These are phyloP conservation scores for Globisporangium middletonii DNA, from an alignment of 352 stramenopile species.

Conservation along the genomic window DNA sequence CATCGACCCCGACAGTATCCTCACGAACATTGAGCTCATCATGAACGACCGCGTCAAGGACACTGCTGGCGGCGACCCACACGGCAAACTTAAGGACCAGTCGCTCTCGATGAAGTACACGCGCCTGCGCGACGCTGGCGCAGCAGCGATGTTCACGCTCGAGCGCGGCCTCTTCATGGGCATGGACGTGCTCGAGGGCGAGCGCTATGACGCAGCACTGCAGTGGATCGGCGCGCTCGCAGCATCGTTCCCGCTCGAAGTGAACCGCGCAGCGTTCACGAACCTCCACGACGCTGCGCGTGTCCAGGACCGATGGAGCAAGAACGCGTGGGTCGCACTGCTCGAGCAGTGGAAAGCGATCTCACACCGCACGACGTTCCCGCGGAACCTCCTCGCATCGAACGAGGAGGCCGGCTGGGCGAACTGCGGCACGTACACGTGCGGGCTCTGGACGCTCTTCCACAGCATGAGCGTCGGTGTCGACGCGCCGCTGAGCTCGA, in stretches of 20 bases:
- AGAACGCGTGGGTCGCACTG: constrained; percentile 48
- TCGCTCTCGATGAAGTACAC: constrained; percentile 61
- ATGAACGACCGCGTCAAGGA: constrained; percentile 27
- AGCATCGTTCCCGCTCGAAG: constrained; percentile 54
- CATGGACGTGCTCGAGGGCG: constrained; percentile 44
- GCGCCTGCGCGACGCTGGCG: constrained; percentile 59
- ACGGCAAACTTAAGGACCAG: constrained; percentile 29
- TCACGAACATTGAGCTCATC: constrained; percentile 41
- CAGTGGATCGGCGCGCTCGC: constrained; percentile 60
- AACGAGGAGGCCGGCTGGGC: constrained; percentile 42
- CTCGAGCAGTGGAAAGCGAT: constrained; percentile 60
- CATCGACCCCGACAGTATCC: constrained; percentile 40
- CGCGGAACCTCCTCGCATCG: constrained; percentile 48
- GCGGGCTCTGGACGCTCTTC: constrained; percentile 78
- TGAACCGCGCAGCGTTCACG: constrained; percentile 48
- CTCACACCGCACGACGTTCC: constrained; percentile 42
- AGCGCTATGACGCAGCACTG: constrained; percentile 55
- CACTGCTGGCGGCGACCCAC: constrained; percentile 11
- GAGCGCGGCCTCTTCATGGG: constrained; percentile 75
- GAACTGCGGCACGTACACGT: constrained; percentile 75
- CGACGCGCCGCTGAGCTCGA: constrained; percentile 13
- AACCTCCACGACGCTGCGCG: constrained; percentile 32
- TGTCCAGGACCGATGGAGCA: constrained; percentile 38
- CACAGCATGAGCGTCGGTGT: constrained; percentile 59
- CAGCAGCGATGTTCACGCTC: constrained; percentile 58